Evolutionary conservation across 805 yeast genomes (phyloP).

Genomic region (Deakozyma indianensis): DNA sequence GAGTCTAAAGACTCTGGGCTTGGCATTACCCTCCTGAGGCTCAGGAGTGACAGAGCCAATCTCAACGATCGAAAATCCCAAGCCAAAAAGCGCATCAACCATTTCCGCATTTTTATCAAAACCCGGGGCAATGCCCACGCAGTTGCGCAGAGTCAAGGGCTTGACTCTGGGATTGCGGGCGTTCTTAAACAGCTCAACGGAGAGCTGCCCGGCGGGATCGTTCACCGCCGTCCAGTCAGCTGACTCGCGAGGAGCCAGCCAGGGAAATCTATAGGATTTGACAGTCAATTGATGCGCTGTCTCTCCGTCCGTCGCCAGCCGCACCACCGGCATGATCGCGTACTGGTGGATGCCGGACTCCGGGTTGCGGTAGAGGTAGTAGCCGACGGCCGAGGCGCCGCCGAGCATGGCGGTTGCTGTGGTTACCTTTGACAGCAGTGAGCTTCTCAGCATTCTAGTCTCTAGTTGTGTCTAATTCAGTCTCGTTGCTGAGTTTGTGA

Average conservation of each 20-base stretch:
- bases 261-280: constrained; percentile 38
- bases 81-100: constrained; percentile 59
- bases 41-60: constrained; percentile 86
- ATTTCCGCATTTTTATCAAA: constrained; percentile 90
- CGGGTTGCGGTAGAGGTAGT: constrained; percentile 53
- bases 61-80: constrained; percentile 84
- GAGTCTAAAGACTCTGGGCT: constrained; percentile 79
- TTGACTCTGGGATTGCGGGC: constrained; percentile 15
- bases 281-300: constrained; percentile 71
- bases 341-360: constrained; percentile 75
- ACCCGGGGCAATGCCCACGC: constrained; percentile 92
- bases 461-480: no score
- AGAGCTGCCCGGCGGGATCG: constrained; percentile 18
- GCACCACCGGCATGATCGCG: constrained; percentile 59
- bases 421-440: neutral
- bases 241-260: constrained; percentile 17
- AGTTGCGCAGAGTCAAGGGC: constrained; percentile 39
- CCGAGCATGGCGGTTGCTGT: constrained; percentile 1
- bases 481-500: no score
- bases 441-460: neutral
- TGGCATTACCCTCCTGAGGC: constrained; percentile 92
- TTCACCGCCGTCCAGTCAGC: constrained; percentile 13
- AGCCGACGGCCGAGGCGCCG: constrained; percentile 22
- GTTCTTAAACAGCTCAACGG: constrained; percentile 15
- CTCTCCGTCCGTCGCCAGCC: constrained; percentile 69